Percentiles rank a stretch among this genome's conserved stretches.
Evolutionary conservation across 306 rosid genomes (phyloP).

Genomic region (Quercus mongolica): DNA sequence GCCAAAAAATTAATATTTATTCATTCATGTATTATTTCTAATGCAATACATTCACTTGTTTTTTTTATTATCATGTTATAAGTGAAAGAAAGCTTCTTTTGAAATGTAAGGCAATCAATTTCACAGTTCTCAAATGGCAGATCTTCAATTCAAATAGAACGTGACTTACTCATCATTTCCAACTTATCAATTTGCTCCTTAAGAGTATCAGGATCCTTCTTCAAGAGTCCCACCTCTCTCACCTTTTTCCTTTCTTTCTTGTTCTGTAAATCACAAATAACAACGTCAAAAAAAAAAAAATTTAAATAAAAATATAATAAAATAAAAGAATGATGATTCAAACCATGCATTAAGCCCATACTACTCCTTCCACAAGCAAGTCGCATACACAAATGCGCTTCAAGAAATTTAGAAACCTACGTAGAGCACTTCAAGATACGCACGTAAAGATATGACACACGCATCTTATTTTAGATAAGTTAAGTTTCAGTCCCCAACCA

Average conservation of each 20-base stretch:
- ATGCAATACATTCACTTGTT: neutral
- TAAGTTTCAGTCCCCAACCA: too few species aligned
- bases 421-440: too few species aligned
- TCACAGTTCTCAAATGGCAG: neutral
- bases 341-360: too few species aligned
- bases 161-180: conserved; percentile 86
- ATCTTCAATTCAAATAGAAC: neutral
- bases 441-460: too few species aligned
- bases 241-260: conserved; percentile 98
- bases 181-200: conserved; percentile 90
- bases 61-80: neutral
- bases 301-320: too few species aligned
- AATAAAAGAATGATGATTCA: too few species aligned
- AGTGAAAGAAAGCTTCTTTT: neutral
- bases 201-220: conserved; percentile 88
- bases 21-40: neutral
- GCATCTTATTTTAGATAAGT: too few species aligned
- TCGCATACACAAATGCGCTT: neutral
- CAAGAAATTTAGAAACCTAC: neutral
- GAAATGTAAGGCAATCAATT: neutral
- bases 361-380: neutral
- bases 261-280: conserved; percentile 49
- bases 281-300: neutral
- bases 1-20: neutral
- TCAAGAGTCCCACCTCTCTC: conserved; percentile 98